These are phyloP conservation scores for Phialophora macrospora DNA, from an alignment of 2,329 filamentous ascomycete genomes.

Conservation along the genomic window DNA sequence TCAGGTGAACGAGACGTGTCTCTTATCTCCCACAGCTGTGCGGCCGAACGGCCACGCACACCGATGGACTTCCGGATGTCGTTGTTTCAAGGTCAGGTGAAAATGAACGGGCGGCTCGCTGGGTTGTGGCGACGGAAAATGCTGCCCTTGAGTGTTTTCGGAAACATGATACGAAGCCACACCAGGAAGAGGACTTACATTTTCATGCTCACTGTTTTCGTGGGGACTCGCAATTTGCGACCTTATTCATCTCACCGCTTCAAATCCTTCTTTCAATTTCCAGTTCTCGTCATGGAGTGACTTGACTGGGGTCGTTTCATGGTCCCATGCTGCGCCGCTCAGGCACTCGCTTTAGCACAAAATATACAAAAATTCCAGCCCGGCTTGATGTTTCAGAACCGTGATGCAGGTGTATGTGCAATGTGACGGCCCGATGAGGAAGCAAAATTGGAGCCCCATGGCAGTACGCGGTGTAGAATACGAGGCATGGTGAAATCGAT, in stretches of 20 bases:
- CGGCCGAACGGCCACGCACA: neutral
- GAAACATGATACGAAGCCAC: conserved; percentile 1
- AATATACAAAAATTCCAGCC: neutral
- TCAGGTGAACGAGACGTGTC: neutral
- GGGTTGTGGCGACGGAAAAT: neutral
- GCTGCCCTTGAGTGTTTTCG: neutral
- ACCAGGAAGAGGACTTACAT: neutral
- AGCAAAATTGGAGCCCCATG: neutral
- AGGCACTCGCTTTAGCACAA: neutral
- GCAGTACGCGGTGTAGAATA: neutral
- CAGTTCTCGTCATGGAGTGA: neutral
- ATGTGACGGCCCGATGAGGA: neutral
- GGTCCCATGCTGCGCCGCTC: neutral
- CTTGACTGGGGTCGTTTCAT: neutral
- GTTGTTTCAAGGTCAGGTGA: neutral
- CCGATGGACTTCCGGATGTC: neutral
- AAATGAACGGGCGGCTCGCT: neutral
- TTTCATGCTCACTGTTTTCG: neutral
- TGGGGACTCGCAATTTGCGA: neutral
- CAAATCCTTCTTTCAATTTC: neutral
- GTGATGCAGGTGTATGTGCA: neutral
- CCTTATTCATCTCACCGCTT: neutral
- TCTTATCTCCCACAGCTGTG: neutral
- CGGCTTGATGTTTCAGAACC: neutral
- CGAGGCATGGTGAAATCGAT: neutral